Evolutionary conservation across 2,329 filamentous ascomycete genomes (phyloP), one percentile per base, ranked within the genome.

Genomic region (Neodidymelliopsis sp.): DNA sequence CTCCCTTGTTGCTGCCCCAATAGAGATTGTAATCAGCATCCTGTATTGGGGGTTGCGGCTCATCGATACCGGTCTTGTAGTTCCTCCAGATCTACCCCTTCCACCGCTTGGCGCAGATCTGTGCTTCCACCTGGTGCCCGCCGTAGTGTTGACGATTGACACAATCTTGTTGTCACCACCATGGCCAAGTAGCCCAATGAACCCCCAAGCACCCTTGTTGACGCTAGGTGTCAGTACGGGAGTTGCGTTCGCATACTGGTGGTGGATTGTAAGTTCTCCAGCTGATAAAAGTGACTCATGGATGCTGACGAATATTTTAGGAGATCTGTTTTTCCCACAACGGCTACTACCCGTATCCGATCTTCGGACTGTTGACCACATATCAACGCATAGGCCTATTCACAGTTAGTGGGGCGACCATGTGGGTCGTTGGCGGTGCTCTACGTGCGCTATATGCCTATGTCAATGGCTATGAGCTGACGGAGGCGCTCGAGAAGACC

Each of bases 311-410:
- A n/a, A 4, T 1, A 5, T n/a, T n/a, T 9, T 8, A 52, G 48
- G 87, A 91, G 71, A 78, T 84, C 18, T 91, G 88, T 74, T 89
- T 83, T 61, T 78, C 77, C 33, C 76, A 81, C 50, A 91, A 91
- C 61, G 84, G 86, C 43, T 86, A 80, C 60, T 95, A 96, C 61
- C 91, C 91, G 0, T 96, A 97, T 71, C 91, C 92, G 1, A 81
- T 96, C 19, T 93, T 97, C 56, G 85, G 79, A 7, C 69, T 89
- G 33, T 75, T 95, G 30, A 80, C 78, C 38, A 88, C 84, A 0
- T 67, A 76, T 37, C 86, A 91, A 65, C 82, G 92, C 15, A 75
- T 85, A 7, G 74, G 82, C 0, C 76, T 96, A 8, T 96, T 95
- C 60, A 79, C 79, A 1, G 75, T 83, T 13, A 88, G 89, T 30